Base-by-base conservation (phyloP, 768 basidiomycete species). In the Hericium coralloides region DNA sequence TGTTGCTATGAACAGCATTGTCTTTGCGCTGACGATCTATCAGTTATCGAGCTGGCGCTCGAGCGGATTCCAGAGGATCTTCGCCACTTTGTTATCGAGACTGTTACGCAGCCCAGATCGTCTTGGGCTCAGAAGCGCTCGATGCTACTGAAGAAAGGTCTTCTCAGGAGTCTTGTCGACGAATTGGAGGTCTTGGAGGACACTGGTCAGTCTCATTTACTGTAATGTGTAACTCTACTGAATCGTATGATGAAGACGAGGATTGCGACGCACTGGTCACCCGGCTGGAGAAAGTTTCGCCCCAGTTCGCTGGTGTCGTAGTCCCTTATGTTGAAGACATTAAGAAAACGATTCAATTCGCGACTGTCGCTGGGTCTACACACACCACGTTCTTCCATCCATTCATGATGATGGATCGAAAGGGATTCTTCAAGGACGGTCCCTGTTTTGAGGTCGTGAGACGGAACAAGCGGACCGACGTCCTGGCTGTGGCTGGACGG, bases 401-500 rank as follows among this genome's bases (percentile, higher is more conserved):
- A 2, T 72, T 92, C 25, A 87, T 91, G 84, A 73, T 89, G 23
- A 81, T 82, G 12, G 76, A 73, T 55, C 84, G 86, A 59, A 80
- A 80, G 59, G 67, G 73, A 1, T 76, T 84, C 63, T 89, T 90
- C 73, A 82, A 81, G 38, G 80, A 85, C 50, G 92, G 92, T 0
- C 74, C 92, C 36, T 74, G 89, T 49, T 76, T 94, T 51, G 89
- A 92, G 63, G 82, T 92, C 1, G 82, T 84, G 12, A 76, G 81
- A 57, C 80, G 79, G 53, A 81, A 75, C 61, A 90, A 85, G 65
- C 78, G 77, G 18, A 70, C 74, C 2, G 89, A 92, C 56, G 76
- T 90, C 8, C 77, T 93, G 18, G 91, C 89, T 31, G 81, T 80
- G n/a, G 91, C 89, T 55, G 91, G 91, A 63, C 78, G 90, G 89